Base-by-base conservation (phyloP, 202 grass and related monocot species). In the Brachypodium distachyon region DNA sequence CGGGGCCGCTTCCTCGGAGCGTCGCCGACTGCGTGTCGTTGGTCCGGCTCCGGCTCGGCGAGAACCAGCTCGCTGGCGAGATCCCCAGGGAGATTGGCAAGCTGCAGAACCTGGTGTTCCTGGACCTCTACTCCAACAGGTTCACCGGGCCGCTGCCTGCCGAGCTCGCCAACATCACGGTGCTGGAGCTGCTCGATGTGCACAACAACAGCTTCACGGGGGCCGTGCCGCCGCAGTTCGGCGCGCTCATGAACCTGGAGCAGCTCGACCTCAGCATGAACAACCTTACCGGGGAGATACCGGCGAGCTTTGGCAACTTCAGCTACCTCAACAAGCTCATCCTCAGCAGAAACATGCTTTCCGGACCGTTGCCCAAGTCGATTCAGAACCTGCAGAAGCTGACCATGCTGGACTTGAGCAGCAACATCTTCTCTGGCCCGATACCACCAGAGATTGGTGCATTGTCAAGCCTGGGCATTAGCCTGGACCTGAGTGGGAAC, bases 311-410 rank as follows among this genome's bases (percentile, higher is more conserved):
- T 14, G 91, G 95, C 28, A 98, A 98, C 74, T 94, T 94, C 84
- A 98, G 91, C 76, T 95, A 98, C 74, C 79, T 98, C 48, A 98
- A 98, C 63, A 98, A 98, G 83, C 95, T 98, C 67, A 98, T 98
- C 47, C 76, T 98, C 34, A 94, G 82, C 49, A 64, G 68, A 55
- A 98, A 98, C 59, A 76, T 60, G 53, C 91, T 98, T 22, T 61
- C 82, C 0, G 95, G 95, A 17, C n/a, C 83, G 17, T 59, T 98
- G 83, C 87, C 91, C 0, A 86, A 58, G 62, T 95, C 91, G 26
- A 87, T 94, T 54, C 60, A 46, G 64, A 95, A 98, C 80, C 83
- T 98, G 78, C 91, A 95, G 86, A 98, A 92, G 78, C 62, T 98
- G 17, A 94, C 91, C 64, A 88, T 92, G 91, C 87, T 98, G 1